phyloP scores from a whole-genome alignment of 2,329 filamentous ascomycete species.

The Monosporascus sp. region DNA sequence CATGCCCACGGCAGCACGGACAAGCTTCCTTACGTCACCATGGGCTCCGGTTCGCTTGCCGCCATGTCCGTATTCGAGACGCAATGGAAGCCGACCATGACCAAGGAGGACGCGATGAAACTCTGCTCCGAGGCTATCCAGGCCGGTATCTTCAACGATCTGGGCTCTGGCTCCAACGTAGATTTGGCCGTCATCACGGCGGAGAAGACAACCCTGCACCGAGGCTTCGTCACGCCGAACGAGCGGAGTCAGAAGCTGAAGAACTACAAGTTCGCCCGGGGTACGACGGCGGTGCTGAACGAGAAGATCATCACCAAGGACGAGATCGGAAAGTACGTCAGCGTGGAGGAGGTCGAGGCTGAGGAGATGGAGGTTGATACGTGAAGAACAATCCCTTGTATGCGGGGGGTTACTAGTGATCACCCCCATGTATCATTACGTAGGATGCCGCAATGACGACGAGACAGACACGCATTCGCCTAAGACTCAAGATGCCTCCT shows the following conservation, averaged over 20 bases:
- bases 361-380: constrained; percentile 67
- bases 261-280: constrained; percentile 84
- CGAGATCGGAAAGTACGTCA: constrained; percentile 91
- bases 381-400: constrained; percentile 28
- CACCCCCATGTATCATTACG: neutral
- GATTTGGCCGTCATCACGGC: constrained; percentile 93
- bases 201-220: constrained; percentile 89
- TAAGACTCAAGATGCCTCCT: neutral
- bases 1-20: constrained; percentile 98
- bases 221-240: constrained; percentile 92
- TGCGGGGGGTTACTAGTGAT: neutral
- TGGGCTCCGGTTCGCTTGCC: constrained; percentile 92
- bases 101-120: constrained; percentile 64
- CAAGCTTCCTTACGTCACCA: constrained; percentile 98
- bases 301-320: constrained; percentile 94
- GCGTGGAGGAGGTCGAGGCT: constrained; percentile 76
- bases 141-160: constrained; percentile 97
- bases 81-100: constrained; percentile 78
- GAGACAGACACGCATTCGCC: neutral
- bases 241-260: constrained; percentile 84
- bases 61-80: constrained; percentile 99
- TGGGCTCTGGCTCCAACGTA: constrained; percentile 95
- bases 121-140: constrained; percentile 73
- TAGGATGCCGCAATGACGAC: neutral
- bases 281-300: constrained; percentile 93